These are phyloP conservation scores for Ceratocystis smalleyi DNA, from an alignment of 2,329 filamentous ascomycete genomes.

Conservation along the genomic window DNA sequence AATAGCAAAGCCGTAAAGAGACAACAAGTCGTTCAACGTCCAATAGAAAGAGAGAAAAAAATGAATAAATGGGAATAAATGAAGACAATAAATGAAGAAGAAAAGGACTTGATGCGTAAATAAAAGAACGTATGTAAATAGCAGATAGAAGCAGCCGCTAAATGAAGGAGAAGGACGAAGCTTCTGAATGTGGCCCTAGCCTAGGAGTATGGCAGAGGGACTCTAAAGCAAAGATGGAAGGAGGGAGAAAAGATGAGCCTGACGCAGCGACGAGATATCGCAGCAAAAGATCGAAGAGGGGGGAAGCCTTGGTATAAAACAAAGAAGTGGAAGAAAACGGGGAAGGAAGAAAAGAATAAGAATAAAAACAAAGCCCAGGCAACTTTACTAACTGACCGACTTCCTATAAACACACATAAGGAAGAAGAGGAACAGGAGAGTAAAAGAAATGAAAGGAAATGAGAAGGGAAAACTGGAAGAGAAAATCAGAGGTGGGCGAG, in stretches of 20 bases:
- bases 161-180: not conserved
- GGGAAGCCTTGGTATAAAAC: not conserved
- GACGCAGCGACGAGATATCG: not conserved
- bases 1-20: not conserved
- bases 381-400: not conserved
- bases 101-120: not conserved
- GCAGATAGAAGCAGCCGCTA: not conserved
- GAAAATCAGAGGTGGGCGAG: slow-evolving; percentile 19
- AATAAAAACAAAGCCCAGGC: not conserved
- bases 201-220: not conserved
- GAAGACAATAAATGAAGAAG: not conserved
- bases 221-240: not conserved
- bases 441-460: slow-evolving; percentile 23
- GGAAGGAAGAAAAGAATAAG: not conserved
- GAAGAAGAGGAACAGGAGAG: not conserved
- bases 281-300: not conserved
- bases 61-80: not conserved
- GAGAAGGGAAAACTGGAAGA: slow-evolving; percentile 19
- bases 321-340: not conserved
- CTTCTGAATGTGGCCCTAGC: not conserved
- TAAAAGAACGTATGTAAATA: not conserved
- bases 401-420: not conserved
- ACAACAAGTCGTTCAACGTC: not conserved
- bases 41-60: not conserved
- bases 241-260: not conserved